Evolutionary conservation across 106 monocot species (phyloP).

Genomic region (Phalaenopsis equestris): DNA sequence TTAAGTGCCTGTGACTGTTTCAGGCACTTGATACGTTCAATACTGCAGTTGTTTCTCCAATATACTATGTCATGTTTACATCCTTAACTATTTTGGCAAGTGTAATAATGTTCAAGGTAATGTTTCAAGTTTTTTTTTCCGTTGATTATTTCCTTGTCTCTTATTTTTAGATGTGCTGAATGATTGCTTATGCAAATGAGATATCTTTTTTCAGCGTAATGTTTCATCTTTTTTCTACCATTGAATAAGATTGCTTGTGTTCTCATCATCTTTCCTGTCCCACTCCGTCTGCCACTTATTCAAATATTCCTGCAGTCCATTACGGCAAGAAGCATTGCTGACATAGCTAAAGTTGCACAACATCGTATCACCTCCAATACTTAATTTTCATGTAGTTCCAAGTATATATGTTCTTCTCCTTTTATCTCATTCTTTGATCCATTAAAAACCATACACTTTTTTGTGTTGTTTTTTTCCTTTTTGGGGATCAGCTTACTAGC

Average conservation of each 20-base stretch:
- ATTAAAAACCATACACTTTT: too few relatives aligned
- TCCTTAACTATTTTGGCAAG: slow-evolving; percentile 57
- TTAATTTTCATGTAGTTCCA: too few relatives aligned
- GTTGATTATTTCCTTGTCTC: background rate
- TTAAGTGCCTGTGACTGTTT: slow-evolving; percentile 3
- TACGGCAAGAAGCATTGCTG: too few relatives aligned
- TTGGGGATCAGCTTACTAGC: too few relatives aligned
- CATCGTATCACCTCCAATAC: too few relatives aligned
- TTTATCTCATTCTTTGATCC: too few relatives aligned
- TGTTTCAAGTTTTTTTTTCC: background rate
- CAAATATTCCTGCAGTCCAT: too few relatives aligned
- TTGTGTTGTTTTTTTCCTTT: too few relatives aligned
- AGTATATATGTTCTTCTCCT: too few relatives aligned
- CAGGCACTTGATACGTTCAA: slow-evolving; percentile 71
- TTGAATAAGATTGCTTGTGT: background rate
- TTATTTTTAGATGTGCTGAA: background rate
- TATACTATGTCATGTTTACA: slow-evolving; percentile 68
- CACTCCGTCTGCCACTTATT: background rate
- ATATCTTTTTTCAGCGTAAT: background rate
- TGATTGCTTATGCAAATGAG: background rate
- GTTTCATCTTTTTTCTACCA: background rate
- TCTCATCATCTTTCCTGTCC: background rate
- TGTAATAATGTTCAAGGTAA: slow-evolving; percentile 70
- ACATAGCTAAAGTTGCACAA: too few relatives aligned
- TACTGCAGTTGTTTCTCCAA: slow-evolving; percentile 59